Conservation (phyloP, 139 green algal species). For the Haematococcus lacustris region DNA sequence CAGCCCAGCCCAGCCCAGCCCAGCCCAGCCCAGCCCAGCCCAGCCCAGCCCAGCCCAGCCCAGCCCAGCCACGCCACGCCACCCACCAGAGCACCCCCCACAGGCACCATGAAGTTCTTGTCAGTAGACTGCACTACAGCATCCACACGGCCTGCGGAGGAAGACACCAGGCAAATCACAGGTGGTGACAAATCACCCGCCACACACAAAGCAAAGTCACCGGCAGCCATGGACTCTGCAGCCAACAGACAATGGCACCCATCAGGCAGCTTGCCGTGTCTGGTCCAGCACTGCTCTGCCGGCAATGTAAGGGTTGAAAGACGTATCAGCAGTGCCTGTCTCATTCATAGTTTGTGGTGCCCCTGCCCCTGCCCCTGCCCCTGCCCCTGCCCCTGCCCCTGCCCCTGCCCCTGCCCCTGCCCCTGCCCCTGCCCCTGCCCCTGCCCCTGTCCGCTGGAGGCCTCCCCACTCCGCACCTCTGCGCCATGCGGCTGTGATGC, state of each 20-base stretch:
- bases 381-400: no score
- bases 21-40: no score
- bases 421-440: not conserved
- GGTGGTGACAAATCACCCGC: not conserved
- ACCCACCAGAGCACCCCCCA: conserved; percentile 69
- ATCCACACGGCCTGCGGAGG: conserved; percentile 77
- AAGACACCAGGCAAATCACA: not conserved
- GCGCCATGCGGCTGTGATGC: conserved; percentile 23
- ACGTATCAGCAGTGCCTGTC: no score
- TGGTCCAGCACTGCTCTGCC: not conserved
- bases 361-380: no score
- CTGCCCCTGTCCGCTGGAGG: not conserved
- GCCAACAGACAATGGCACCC: not conserved
- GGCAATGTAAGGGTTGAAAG: not conserved
- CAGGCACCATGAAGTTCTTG: conserved; percentile 98
- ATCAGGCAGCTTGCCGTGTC: not conserved
- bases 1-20: no score
- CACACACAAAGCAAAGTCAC: not conserved
- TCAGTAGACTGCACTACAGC: conserved; percentile 81
- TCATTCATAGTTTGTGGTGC: no score
- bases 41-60: not conserved
- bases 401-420: no score
- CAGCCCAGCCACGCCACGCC: conserved; percentile 8
- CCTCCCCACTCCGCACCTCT: conserved; percentile 34
- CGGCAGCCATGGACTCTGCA: not conserved